These are phyloP conservation scores for Rhizoctonia solani DNA, from an alignment of 1,284 basidiomycete species.

Conservation along the genomic window DNA sequence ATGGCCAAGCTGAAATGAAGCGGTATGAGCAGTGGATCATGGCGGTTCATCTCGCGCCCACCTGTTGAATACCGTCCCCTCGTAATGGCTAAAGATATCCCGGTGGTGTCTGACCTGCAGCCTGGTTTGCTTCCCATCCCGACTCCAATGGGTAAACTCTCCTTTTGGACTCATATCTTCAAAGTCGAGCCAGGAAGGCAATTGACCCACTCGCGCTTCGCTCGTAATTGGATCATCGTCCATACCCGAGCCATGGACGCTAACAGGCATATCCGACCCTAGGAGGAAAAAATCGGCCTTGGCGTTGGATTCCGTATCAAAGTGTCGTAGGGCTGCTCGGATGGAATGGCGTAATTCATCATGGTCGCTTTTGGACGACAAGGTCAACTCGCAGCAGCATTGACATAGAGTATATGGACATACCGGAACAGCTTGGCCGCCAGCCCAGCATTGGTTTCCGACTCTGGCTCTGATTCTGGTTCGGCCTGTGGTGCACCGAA, in stretches of 20 bases:
- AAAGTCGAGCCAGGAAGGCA: slow-evolving; percentile 16
- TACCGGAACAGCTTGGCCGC: slow-evolving; percentile 29
- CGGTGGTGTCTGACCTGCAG: slow-evolving; percentile 7
- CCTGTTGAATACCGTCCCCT: slow-evolving; percentile 23
- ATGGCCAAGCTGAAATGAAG: slow-evolving; percentile 7
- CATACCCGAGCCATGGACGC: background rate
- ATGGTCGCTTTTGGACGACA: slow-evolving; percentile 6
- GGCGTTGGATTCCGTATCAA: background rate
- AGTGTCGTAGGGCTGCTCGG: slow-evolving; percentile 10
- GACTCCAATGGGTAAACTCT: background rate
- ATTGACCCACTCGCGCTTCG: slow-evolving; percentile 24
- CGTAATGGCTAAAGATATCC: slow-evolving; percentile 18
- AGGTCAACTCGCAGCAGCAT: background rate
- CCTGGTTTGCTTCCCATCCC: background rate
- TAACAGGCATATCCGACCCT: slow-evolving; percentile 15
- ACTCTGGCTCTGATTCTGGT: background rate
- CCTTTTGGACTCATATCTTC: slow-evolving; percentile 15
- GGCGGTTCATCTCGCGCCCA: background rate
- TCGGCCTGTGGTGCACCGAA: background rate
- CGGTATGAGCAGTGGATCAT: background rate
- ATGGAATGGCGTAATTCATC: slow-evolving; percentile 21
- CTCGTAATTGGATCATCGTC: background rate
- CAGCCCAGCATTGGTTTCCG: background rate
- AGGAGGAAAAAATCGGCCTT: slow-evolving; percentile 4
- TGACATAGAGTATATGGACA: background rate